A percentile compares a stretch with the other conserved stretches of the same genome.
These are phyloP conservation scores for Corynascus novoguineensis DNA, from an alignment of 495 filamentous ascomycete species.

Conservation along the genomic window DNA sequence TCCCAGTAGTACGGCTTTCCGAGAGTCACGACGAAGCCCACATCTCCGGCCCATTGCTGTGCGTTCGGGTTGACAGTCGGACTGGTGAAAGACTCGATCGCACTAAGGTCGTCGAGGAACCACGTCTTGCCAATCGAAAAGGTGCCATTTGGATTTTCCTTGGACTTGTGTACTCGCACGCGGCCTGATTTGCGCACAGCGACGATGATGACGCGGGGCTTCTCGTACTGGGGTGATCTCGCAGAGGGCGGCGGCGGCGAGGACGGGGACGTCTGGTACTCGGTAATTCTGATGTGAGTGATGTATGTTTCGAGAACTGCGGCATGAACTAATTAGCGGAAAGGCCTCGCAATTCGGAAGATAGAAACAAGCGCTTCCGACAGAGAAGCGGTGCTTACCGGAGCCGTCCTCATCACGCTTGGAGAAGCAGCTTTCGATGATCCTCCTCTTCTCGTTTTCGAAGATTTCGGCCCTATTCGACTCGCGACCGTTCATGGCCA, in stretches of 20 bases:
- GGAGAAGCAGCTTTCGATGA: constrained; percentile 84
- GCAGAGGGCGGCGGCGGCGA: constrained; percentile 73
- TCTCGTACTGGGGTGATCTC: constrained; percentile 64
- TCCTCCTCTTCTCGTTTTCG: constrained; percentile 91
- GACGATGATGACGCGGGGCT: constrained; percentile 83
- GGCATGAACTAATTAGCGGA: no score
- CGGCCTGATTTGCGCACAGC: constrained; percentile 86
- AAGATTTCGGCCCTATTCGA: constrained; percentile 78
- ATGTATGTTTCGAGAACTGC: constrained; percentile 92
- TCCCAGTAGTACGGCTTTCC: constrained; percentile 97
- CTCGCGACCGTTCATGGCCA: constrained; percentile 34
- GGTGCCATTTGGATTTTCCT: constrained; percentile 86
- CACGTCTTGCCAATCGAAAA: constrained; percentile 99
- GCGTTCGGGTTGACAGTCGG: constrained; percentile 57
- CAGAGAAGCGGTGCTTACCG: constrained; percentile 48
- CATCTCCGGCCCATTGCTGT: constrained; percentile 69
- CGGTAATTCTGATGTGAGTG: constrained; percentile 84
- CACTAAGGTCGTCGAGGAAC: constrained; percentile 79
- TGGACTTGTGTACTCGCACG: constrained; percentile 92
- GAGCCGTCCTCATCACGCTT: constrained; percentile 81
- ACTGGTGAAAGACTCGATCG: constrained; percentile 70
- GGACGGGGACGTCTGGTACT: constrained; percentile 80
- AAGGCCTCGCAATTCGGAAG: not conserved
- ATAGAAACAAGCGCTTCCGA: not conserved
- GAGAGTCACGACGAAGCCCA: constrained; percentile 83